Evolutionary conservation across 148 eudicot genomes (phyloP), one percentile per base, ranked within the genome.

Genomic region (Mesembryanthemum crystallinum): DNA sequence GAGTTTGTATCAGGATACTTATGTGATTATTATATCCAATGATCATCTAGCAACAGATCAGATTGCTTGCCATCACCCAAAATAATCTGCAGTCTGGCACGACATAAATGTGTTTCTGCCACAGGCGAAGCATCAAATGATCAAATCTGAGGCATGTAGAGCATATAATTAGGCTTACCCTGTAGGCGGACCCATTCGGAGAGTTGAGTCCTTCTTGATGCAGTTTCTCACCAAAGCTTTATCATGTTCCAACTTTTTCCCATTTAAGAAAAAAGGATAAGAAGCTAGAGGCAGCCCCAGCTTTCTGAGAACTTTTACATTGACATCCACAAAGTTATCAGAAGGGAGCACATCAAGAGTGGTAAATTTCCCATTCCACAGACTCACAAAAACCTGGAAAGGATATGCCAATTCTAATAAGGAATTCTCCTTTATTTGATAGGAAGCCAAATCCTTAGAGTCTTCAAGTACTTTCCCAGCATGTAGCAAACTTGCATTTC

Each of bases 361-460:
- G 0, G 60, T 21, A 1, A 52, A 54, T 1, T 23, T 64, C 3
- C 67, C 83, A 67, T 18, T 10, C 74, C 60, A 52, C 2, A 70
- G 18, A 60, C 69, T 57, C 18, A 79, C 76, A 73, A 66, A 78
- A 17, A 86, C 69, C 78, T 47, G 73, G 28, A 83, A 57, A 2
- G n/a, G 18, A 49, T 55, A n/a, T 63, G 52, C 24, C 54, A 81
- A n/a, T 32, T 57, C 30, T 6, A 86, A 24, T 17, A 52, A 21
- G 9, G 77, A 47, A 43, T 71, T 27, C n/a, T 64, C 61, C 1
- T 0, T 25, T 23, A 79, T 63, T 37, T 72, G n/a, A 58, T 76
- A 83, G 5, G n/a, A 64, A n/a, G 66, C 74, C 33, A 86, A 63
- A 17, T 83, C 67, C 76, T 58, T 81, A 24, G 35, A 52, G 32